A percentile compares a stretch with the other conserved stretches of the same genome.
Conservation (phyloP, 2,329 filamentous ascomycete genomes). For the Colletotrichum viniferum region DNA sequence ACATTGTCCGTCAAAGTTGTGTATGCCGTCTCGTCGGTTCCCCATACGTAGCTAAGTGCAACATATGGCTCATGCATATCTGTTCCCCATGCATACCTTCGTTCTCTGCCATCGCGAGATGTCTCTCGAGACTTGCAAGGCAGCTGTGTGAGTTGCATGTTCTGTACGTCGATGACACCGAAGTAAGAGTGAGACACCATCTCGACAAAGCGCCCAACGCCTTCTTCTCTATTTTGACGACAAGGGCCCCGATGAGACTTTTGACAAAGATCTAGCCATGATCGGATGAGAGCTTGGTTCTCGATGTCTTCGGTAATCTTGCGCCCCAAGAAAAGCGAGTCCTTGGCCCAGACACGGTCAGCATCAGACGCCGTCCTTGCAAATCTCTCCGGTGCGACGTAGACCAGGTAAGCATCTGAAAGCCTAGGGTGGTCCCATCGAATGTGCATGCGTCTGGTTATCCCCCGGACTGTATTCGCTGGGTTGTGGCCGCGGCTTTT, state of each 20-base stretch:
- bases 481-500: not conserved
- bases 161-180: slow-evolving; percentile 10
- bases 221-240: not conserved
- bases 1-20: not conserved
- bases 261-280: slow-evolving; percentile 4
- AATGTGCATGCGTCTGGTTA: not conserved
- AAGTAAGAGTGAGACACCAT: slow-evolving; percentile 5
- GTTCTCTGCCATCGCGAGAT: not conserved
- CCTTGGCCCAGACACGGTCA: slow-evolving; percentile 1
- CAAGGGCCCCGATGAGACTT: not conserved
- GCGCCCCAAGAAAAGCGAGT: not conserved
- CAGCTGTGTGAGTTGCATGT: not conserved
- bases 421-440: not conserved
- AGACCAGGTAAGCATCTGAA: not conserved
- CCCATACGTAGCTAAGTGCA: slow-evolving; percentile 51
- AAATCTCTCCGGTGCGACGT: not conserved
- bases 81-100: not conserved
- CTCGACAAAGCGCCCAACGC: not conserved
- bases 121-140: not conserved
- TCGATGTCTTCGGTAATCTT: not conserved
- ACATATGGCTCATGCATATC: slow-evolving; percentile 38
- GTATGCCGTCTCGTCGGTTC: slow-evolving; percentile 6
- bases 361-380: not conserved
- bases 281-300: not conserved
- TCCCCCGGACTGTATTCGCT: not conserved